Evolutionary conservation across 2,329 filamentous ascomycete genomes (phyloP).

Genomic region (Aphanoascus verrucosus): DNA sequence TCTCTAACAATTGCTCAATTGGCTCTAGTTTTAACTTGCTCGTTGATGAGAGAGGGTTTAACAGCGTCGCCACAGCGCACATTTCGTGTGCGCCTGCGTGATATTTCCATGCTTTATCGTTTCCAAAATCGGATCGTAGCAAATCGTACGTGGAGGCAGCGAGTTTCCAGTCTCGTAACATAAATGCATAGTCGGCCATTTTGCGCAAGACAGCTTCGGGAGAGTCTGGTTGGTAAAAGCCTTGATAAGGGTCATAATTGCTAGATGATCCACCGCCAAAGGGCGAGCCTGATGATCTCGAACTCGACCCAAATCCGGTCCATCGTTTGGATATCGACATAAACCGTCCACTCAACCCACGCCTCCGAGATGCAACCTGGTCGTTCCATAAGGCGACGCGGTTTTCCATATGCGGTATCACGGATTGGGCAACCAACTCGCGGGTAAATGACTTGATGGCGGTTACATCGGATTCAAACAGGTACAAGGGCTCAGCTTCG

Average conservation of each 20-base stretch:
- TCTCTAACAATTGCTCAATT: conserved; percentile 78
- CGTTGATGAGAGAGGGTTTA: conserved; percentile 60
- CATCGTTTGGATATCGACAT: conserved; percentile 88
- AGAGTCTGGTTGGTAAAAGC: conserved; percentile 73
- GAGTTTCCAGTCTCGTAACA: conserved; percentile 92
- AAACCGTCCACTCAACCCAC: conserved; percentile 84
- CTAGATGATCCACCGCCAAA: conserved; percentile 34
- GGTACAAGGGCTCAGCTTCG: conserved; percentile 39
- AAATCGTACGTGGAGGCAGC: conserved; percentile 88
- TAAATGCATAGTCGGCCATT: conserved; percentile 88
- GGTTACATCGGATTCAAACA: conserved; percentile 85
- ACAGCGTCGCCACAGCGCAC: conserved; percentile 72
- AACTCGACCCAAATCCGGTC: conserved; percentile 63
- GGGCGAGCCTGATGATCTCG: conserved; percentile 48
- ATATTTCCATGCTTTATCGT: conserved; percentile 94
- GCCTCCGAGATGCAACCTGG: conserved; percentile 79
- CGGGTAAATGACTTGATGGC: conserved; percentile 81
- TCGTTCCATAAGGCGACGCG: conserved; percentile 91
- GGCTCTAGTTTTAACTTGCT: conserved; percentile 70
- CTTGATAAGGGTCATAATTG: conserved; percentile 67
- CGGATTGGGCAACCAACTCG: conserved; percentile 89
- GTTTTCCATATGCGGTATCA: conserved; percentile 93
- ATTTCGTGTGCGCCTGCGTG: conserved; percentile 93
- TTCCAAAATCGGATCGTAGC: conserved; percentile 74
- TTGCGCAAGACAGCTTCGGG: conserved; percentile 89